A percentile compares a stretch with the other conserved stretches of the same genome.
Conservation (phyloP, 371 early-diverging fungal genomes). For the Cladochytrium tenue region DNA sequence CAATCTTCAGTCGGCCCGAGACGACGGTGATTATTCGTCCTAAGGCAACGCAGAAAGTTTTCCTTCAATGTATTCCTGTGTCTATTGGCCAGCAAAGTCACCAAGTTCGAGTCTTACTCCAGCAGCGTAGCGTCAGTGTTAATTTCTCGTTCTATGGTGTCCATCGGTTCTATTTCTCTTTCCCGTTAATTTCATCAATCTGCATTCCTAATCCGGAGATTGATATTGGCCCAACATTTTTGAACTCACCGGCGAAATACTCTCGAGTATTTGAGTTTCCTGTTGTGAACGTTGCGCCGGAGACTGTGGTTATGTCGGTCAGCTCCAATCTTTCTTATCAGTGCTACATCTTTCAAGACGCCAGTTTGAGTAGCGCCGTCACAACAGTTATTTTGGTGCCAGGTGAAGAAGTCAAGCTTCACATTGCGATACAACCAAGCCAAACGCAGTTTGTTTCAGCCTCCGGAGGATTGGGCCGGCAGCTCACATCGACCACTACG, state of each 20-base stretch:
- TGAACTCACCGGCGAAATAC: conserved; percentile 73
- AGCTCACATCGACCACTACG: background rate
- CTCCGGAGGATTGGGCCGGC: background rate
- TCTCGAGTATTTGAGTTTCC: conserved; percentile 72
- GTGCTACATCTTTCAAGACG: conserved; percentile 77
- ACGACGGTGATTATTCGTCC: conserved; percentile 28
- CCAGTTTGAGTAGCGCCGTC: conserved; percentile 51
- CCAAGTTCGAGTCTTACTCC: conserved; percentile 38
- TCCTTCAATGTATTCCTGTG: conserved; percentile 54
- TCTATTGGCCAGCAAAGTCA: conserved; percentile 60
- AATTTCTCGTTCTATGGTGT: conserved; percentile 64
- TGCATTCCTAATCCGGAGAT: conserved; percentile 38
- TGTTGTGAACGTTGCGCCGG: conserved; percentile 70
- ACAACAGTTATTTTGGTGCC: conserved; percentile 25
- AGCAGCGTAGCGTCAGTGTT: conserved; percentile 32
- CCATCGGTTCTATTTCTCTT: conserved; percentile 60
- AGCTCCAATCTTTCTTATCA: conserved; percentile 81
- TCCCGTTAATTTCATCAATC: conserved; percentile 61
- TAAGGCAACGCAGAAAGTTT: conserved; percentile 62
- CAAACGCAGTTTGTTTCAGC: conserved; percentile 2
- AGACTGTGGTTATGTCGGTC: conserved; percentile 67
- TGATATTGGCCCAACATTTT: conserved; percentile 81
- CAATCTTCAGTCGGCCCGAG: background rate
- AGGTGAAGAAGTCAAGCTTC: conserved; percentile 56
- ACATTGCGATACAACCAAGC: conserved; percentile 78